Base-by-base conservation (phyloP, 768 basidiomycete genomes). In the Agrocybe praecox region DNA sequence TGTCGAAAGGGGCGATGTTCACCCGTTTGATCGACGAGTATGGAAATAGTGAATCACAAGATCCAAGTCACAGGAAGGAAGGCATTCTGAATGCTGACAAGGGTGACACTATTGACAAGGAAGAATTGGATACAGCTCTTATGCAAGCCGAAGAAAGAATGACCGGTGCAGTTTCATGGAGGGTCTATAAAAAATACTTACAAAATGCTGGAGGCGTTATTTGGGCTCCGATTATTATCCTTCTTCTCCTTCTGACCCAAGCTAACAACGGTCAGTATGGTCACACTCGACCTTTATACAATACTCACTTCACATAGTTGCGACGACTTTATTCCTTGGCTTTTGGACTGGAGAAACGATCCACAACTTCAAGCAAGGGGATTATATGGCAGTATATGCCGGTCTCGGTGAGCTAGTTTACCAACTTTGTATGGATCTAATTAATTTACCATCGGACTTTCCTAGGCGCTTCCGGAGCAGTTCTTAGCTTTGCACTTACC, bases 321-420 rank as follows among this genome's bases (percentile, higher is more conserved):
- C 79, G 0, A 86, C 82, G 60, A 86, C 80, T 29, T 67, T 93
- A 4, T 84, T 88, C 73, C 77, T 93, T 18, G 89, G 89, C 0
- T 90, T 86, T 61, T 93, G 90, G 90, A 85, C 86, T 0, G 75
- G 77, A 0, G 56, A 74, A 17, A 80, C 73, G n/a, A 80, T 91
- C 17, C 56, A 62, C 6, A 80, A 82, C 2, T 87, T 90, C 65
- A 66, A 36, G 3, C 81, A 88, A 65, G 82, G 80, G 0, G 73
- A 85, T 32, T 93, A 93, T 67, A 92, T 93, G 82, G 88, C 72
- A 56, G 68, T 82, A 1, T 83, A 83, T 55, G 77, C 76, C 19
- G 74, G 71, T 4, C 65, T 83, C 29, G 80, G 78, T 79, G 33
- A 6, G 72, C 9, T 9, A 62, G 1, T 19, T n/a, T 42, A 2